Base-by-base conservation (phyloP, 2,329 filamentous ascomycete species). In the Tolypocladium album region DNA sequence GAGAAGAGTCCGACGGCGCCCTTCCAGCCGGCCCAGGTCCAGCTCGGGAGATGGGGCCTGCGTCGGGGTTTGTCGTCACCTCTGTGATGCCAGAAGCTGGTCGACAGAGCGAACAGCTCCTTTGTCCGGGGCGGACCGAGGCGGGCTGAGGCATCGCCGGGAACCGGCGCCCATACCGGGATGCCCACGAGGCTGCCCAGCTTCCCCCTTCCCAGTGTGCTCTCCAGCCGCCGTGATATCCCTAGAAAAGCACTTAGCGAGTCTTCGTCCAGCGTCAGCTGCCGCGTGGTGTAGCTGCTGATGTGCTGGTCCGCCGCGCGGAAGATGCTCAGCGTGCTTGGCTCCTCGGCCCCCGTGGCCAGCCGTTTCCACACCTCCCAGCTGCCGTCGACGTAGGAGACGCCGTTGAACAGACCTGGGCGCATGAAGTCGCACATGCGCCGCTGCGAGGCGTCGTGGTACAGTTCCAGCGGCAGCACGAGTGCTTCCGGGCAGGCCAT, bases 1-100 rank as follows among this genome's bases (percentile, higher is more conserved):
- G 71, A 73, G 61, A 69, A 66, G 52, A 74, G 62, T 38, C 73
- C 71, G 15, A 73, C 72, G 6, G 69, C 63, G 17, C 72, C 72
- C 22, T 67, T 65, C 72, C 72, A 74, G 2, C 72, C 72, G 2
- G 71, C 71, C 72, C 72, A 74, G 2, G 71, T 71, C 72, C 72
- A 74, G 61, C 72, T 74, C 11, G 72, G 72, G 57, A 74, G 63
- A 47, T 74, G 71, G 0, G 62, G 60, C 1, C 71, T 65, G 50
- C 71, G 59, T n/a, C 59, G 65, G 1, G 67, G 68, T 53, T 65
- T 62, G 12, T 61, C 60, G 8, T 64, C 65, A 4, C 70, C 68
- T 42, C 64, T 65, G 56, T 74, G 71, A n/a, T 74, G 71, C 71
- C 71, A 74, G 61, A 74, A 73, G 55, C 71, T 71, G 6, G 71